Base-by-base conservation (phyloP, 306 rosid species). In the Gleditsia sinensis region DNA sequence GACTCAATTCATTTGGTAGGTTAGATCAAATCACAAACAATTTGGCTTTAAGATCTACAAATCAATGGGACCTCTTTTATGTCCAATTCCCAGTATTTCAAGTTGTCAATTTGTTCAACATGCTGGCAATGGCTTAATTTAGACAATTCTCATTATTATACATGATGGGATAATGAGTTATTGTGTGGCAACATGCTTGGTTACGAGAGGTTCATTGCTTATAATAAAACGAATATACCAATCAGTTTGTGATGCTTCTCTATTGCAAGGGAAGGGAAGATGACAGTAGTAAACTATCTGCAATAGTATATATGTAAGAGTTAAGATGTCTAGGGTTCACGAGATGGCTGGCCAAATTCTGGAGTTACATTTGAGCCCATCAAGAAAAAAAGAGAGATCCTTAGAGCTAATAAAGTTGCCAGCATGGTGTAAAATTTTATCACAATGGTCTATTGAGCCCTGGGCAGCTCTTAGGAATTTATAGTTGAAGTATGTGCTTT, bases 291-390 rank as follows among this genome's bases (percentile, higher is more conserved):
- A 23, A 7, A 14, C 45, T 40, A 24, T 64, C 53, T 23, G 54
- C 37, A 64, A 25, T 25, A 43, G 24, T 25, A 24, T 46, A n/a
- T 66, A 25, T 59, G n/a, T 32, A 59, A 59, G 66, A 59, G 66
- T 43, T 33, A 6, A 17, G 8, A 32, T 14, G 40, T 32, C 34
- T 1, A 9, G 20, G 25, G 8, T 59, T 59, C 39, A 14, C 17
- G 36, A 12, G 24, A 65, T 65, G 37, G 13, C 5, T 6, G n/a
- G 55, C 21, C 2, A 17, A 9, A 1, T 65, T 23, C 7, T 13
- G 32, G 27, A 42, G 5, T 42, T 14, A 9, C 4, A 3, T 10
- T 65, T 42, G 34, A 16, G 32, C 14, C 9, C n/a, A 63, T 37
- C 10, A 64, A 40, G 70, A 40, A 14, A 43, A 11, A 43, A 62